Conservation (phyloP, 352 stramenopile species). For the Pelagophyceae sp. region DNA sequence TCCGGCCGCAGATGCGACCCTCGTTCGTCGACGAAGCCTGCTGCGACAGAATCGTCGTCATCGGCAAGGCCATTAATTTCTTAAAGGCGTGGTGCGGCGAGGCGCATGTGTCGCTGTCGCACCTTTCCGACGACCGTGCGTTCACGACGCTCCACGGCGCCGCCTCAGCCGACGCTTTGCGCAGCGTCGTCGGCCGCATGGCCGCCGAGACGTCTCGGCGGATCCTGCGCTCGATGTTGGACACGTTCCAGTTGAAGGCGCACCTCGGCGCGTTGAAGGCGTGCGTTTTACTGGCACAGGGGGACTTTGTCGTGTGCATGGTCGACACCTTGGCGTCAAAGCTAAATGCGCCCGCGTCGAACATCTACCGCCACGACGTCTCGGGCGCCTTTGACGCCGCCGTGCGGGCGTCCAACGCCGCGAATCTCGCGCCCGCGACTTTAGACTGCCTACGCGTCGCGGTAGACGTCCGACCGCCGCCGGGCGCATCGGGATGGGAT, state of each 20-base stretch:
- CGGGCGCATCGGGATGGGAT: slow-evolving; percentile 59
- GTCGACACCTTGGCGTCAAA: slow-evolving; percentile 74
- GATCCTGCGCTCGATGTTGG: slow-evolving; percentile 62
- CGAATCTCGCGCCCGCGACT: slow-evolving; percentile 71
- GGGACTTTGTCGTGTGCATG: slow-evolving; percentile 77
- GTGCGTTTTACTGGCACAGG: slow-evolving; percentile 76
- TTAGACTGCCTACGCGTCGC: slow-evolving; percentile 73
- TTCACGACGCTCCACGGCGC: not conserved
- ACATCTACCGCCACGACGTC: slow-evolving; percentile 73
- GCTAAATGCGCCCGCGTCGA: slow-evolving; percentile 62
- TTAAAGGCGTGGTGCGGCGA: slow-evolving; percentile 74
- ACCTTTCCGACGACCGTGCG: not conserved
- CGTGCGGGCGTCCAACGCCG: slow-evolving; percentile 74
- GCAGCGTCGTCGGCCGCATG: not conserved
- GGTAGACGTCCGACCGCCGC: slow-evolving; percentile 61
- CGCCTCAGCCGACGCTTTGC: too few relatives aligned
- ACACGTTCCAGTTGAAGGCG: slow-evolving; percentile 69
- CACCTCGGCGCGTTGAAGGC: slow-evolving; percentile 70
- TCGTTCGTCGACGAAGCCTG: slow-evolving; percentile 33
- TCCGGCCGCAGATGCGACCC: slow-evolving; percentile 26
- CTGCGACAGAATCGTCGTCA: slow-evolving; percentile 70
- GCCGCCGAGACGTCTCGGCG: slow-evolving; percentile 58
- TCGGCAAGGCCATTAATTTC: slow-evolving; percentile 83
- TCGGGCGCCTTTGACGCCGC: slow-evolving; percentile 74
- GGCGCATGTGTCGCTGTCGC: slow-evolving; percentile 37